Conservation (phyloP, 345 rosid species). For the Melaleuca quinquenervia region DNA sequence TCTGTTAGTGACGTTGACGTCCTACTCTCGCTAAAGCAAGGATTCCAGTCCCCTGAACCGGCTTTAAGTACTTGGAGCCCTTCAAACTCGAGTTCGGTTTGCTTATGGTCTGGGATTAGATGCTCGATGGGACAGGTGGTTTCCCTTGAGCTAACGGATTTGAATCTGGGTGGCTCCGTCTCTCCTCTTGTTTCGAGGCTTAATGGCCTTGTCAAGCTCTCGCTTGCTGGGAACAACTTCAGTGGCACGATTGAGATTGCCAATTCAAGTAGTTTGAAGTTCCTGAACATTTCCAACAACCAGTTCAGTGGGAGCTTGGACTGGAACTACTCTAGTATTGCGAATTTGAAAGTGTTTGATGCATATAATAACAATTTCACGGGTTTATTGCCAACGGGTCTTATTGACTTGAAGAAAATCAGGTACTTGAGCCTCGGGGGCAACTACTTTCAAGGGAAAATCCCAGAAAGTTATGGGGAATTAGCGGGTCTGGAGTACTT, state of each 20-base stretch:
- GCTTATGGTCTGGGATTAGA: conserved; percentile 4
- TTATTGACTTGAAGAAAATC: conserved; percentile 21
- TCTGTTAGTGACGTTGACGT: neutral
- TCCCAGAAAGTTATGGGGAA: conserved; percentile 37
- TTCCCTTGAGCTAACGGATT: neutral
- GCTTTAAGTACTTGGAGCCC: conserved; percentile 1
- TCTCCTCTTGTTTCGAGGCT: conserved; percentile 2
- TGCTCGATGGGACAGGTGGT: conserved; percentile 2
- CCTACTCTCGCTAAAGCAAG: conserved; percentile 1
- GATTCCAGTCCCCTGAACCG: neutral
- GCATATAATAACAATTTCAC: conserved; percentile 48
- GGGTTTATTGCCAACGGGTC: conserved; percentile 33
- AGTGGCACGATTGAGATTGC: conserved; percentile 25
- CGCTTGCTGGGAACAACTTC: conserved; percentile 19
- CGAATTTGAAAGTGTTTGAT: conserved; percentile 32
- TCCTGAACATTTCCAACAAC: conserved; percentile 49
- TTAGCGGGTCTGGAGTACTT: conserved; percentile 29
- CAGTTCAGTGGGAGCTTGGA: conserved; percentile 32
- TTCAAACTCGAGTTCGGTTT: neutral
- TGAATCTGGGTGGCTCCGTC: conserved; percentile 4
- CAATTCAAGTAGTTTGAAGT: conserved; percentile 25
- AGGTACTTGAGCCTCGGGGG: conserved; percentile 55
- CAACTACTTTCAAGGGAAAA: conserved; percentile 41
- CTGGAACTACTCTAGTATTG: conserved; percentile 34
- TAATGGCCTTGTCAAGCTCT: neutral